phyloP scores from a whole-genome alignment of 345 rosid species.

The Eucalyptus polyanthemos region DNA sequence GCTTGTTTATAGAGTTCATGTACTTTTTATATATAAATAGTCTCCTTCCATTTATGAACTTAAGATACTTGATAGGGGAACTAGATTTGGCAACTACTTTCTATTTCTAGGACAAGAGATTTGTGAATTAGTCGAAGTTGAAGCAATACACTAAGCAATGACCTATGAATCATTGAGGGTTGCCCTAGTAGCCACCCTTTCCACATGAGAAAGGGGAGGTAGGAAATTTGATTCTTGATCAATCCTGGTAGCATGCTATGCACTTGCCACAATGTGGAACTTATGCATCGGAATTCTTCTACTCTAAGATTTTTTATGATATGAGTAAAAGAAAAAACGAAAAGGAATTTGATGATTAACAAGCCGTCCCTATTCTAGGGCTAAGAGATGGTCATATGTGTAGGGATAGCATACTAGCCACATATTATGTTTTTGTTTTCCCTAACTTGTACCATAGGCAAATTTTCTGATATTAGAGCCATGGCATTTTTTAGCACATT shows the following conservation, averaged over 20 bases:
- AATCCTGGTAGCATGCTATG: not conserved
- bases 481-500: too few relatives aligned
- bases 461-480: too few relatives aligned
- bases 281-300: rapidly evolving
- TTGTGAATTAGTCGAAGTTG: not conserved
- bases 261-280: not conserved
- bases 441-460: too few relatives aligned
- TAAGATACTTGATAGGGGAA: not conserved
- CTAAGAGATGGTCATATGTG: too few relatives aligned
- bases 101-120: not conserved
- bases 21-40: not conserved
- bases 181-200: not conserved
- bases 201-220: too few relatives aligned
- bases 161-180: not conserved
- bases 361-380: rapidly evolving
- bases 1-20: not conserved
- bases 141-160: not conserved
- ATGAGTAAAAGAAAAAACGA: too few relatives aligned
- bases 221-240: too few relatives aligned
- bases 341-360: too few relatives aligned
- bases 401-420: too few relatives aligned
- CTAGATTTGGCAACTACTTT: not conserved
- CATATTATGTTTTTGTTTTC: too few relatives aligned
- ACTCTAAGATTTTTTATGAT: not conserved
- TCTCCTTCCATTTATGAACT: not conserved